Evolutionary conservation across 148 eudicot species (phyloP).

Genomic region (Dianthus caryophyllus): DNA sequence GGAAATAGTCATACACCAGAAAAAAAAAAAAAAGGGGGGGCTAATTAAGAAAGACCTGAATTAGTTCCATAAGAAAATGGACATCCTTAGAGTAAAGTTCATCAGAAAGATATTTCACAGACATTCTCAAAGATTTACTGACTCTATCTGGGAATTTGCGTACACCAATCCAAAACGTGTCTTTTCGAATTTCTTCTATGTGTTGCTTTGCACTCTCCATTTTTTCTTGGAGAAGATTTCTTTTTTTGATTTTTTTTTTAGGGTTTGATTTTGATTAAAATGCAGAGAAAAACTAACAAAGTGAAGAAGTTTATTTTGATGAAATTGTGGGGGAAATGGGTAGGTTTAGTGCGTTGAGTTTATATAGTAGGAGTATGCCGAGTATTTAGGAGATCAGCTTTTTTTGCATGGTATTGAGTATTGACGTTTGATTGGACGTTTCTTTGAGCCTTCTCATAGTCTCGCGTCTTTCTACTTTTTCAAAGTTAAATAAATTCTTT

Average conservation of each 20-base stretch:
- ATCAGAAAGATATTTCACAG: constrained; percentile 54
- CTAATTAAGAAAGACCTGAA: constrained; percentile 53
- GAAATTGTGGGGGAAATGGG: too few relatives aligned
- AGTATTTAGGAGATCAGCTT: not conserved
- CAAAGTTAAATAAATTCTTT: not conserved
- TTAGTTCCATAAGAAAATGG: constrained; percentile 64
- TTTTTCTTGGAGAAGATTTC: constrained; percentile 5
- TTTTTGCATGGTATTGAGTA: constrained; percentile 10
- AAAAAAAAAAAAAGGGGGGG: too few relatives aligned
- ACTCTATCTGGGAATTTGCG: constrained; percentile 37
- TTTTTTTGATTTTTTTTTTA: not conserved
- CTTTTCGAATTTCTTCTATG: constrained; percentile 46
- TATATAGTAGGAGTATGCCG: too few relatives aligned
- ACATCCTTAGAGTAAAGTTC: constrained; percentile 62
- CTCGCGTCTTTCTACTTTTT: not conserved
- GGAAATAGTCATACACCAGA: too few relatives aligned
- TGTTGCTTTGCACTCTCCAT: constrained; percentile 34
- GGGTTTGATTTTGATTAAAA: too few relatives aligned
- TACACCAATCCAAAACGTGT: constrained; percentile 47
- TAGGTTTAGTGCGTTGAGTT: too few relatives aligned
- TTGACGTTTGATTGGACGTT: constrained; percentile 11
- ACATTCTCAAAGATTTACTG: constrained; percentile 36
- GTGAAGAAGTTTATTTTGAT: too few relatives aligned
- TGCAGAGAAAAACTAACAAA: too few relatives aligned
- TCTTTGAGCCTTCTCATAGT: not conserved